A percentile compares a stretch with the other conserved stretches of the same genome.
Evolutionary conservation across 2,329 filamentous ascomycete species (phyloP).

Genomic region (Clonostachys rosea): DNA sequence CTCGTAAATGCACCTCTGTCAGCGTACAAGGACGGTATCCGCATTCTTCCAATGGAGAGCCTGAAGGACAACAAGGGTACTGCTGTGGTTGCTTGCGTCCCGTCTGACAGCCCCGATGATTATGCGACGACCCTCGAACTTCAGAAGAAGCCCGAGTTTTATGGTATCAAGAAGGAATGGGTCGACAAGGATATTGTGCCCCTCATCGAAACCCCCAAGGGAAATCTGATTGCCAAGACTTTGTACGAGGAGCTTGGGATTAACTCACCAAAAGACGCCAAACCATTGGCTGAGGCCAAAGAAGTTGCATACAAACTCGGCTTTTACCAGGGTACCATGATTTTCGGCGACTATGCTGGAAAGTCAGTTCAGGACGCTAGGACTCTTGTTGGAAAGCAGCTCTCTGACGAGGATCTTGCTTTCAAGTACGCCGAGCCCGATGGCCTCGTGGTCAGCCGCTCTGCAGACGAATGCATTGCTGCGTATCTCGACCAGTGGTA

Average conservation of each 20-base stretch:
- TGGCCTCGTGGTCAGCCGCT: conserved; percentile 81
- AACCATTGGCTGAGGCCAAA: conserved; percentile 86
- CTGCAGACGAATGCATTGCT: conserved; percentile 89
- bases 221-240: conserved; percentile 76
- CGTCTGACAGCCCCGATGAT: conserved; percentile 91
- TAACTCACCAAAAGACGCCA: conserved; percentile 89
- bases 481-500: conserved; percentile 97
- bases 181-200: conserved; percentile 84
- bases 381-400: conserved; percentile 72
- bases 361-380: conserved; percentile 84
- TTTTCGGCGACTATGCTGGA: conserved; percentile 83
- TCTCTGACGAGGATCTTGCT: conserved; percentile 73
- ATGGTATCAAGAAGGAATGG: conserved; percentile 96
- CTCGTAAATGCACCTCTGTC: conserved; percentile 86
- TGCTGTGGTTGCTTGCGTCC: conserved; percentile 92
- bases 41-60: conserved; percentile 92
- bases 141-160: conserved; percentile 92
- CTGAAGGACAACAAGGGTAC: conserved; percentile 93
- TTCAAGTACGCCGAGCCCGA: conserved; percentile 95
- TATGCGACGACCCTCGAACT: conserved; percentile 86
- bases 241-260: conserved; percentile 94
- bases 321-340: conserved; percentile 91
- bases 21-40: conserved; percentile 74
- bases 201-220: conserved; percentile 82
- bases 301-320: conserved; percentile 96